Evolutionary conservation across 164 flowering plant species (phyloP), one percentile per base, ranked within the genome.

Genomic region (Liquidambar formosana): DNA sequence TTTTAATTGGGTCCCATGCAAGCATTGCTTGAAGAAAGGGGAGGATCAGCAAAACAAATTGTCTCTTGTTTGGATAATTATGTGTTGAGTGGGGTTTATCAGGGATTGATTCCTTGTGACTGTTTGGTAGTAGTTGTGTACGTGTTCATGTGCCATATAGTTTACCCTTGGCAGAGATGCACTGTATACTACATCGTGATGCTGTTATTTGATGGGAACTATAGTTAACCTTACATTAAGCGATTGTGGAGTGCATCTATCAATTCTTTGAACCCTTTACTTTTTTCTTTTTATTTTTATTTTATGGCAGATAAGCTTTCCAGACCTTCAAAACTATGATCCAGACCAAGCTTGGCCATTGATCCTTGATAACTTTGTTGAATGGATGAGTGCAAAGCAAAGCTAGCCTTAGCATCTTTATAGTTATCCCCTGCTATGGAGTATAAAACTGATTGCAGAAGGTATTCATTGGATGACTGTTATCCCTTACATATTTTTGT

Each of bases 281-380:
- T 47, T 27, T 52, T 16, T 49, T 22, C 68, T 65, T 3, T n/a
- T n/a, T n/a, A n/a, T n/a, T n/a, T n/a, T n/a, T n/a, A n/a, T n/a
- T n/a, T n/a, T n/a, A n/a, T n/a, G n/a, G 57, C 96, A 95, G 99
- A 89, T 90, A 73, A 89, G 85, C 66, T 95, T 89, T 80, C 97
- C 98, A 21, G 89, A 85, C 76, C 68, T 96, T 8, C 71, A 67
- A 60, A 85, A 88, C 71, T 93, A 93, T 70, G 88, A 96, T 79
- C 76, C 88, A 10, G 84, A 78, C 45, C 86, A 73, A 64, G 98
- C 96, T 25, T 96, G 97, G 99, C 98, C 99, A 11, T 75, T 89
- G 85, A 79, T 95, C 74, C 78, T 95, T 74, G 97, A 93, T 83
- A 90, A 90, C 73, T 96, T 86, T 81, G 96, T 91, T 23, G 99